Evolutionary conservation across 1,284 basidiomycete species (phyloP).

Genomic region (Ganoderma lucidum): DNA sequence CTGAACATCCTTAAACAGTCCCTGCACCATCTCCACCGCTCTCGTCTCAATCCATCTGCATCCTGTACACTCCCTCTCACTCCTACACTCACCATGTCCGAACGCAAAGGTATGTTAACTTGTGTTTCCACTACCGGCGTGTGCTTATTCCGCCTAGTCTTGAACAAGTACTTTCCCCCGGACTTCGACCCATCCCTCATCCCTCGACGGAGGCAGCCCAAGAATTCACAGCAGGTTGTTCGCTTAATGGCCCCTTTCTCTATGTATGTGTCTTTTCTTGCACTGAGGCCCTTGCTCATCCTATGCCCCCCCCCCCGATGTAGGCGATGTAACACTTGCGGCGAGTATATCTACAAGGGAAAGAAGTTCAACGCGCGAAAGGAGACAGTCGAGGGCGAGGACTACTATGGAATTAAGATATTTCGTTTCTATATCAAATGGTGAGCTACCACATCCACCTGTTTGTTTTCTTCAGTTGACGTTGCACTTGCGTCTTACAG

Average conservation of each 20-base stretch:
- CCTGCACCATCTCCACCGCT: background rate
- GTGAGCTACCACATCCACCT: constrained; percentile 45
- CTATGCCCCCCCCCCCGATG: constrained; percentile 18
- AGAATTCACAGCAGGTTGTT: constrained; percentile 95
- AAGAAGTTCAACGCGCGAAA: constrained; percentile 99
- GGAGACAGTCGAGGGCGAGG: constrained; percentile 96
- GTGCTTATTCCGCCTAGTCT: constrained; percentile 53
- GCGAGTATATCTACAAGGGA: constrained; percentile 98
- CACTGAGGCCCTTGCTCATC: background rate
- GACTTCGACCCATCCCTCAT: constrained; percentile 99
- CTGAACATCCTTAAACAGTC: background rate
- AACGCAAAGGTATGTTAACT: constrained; percentile 75
- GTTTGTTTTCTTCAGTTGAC: background rate
- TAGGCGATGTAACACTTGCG: constrained; percentile 93
- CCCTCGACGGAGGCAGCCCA: constrained; percentile 86
- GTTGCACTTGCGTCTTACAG: constrained; percentile 46
- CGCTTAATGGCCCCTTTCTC: constrained; percentile 99
- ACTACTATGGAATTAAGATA: constrained; percentile 98
- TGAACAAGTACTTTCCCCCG: constrained; percentile 93
- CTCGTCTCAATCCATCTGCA: background rate
- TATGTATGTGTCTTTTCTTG: constrained; percentile 67
- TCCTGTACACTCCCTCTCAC: background rate
- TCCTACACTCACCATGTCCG: constrained; percentile 70
- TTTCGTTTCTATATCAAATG: constrained; percentile 89
- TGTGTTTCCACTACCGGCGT: background rate